Evolutionary conservation across 495 filamentous ascomycete species (phyloP).

Genomic region (Lasiosphaeria hispida): DNA sequence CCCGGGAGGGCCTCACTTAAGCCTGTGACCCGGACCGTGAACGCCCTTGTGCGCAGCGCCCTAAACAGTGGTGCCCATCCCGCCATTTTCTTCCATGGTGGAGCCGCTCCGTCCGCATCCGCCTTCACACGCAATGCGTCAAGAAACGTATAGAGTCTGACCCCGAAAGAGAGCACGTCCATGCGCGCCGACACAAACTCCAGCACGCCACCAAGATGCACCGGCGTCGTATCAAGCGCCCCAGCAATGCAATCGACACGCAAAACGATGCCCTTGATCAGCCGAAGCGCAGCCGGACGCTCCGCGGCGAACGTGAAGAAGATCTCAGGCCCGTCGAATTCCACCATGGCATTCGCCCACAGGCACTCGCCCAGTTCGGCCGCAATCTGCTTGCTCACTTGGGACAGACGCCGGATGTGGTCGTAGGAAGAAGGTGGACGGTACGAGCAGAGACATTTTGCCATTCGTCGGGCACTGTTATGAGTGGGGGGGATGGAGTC

Average conservation of each 20-base stretch:
- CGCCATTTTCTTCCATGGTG: not conserved
- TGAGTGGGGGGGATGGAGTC: not conserved
- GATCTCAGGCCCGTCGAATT: slow-evolving; percentile 2
- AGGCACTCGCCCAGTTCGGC: slow-evolving; percentile 5
- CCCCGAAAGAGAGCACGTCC: not conserved
- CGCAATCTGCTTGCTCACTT: not conserved
- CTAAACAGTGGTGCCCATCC: slow-evolving; percentile 7
- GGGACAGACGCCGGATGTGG: not conserved
- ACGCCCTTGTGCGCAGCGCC: not conserved
- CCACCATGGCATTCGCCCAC: slow-evolving; percentile 1
- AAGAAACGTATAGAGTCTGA: not conserved
- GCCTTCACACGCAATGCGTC: not conserved
- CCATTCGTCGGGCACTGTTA: not conserved
- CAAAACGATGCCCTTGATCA: slow-evolving; percentile 1
- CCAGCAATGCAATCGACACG: not conserved
- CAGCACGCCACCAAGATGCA: not conserved
- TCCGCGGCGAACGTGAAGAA: not conserved
- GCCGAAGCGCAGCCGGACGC: slow-evolving; percentile 4
- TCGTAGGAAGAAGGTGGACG: not conserved
- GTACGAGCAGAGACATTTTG: not conserved
- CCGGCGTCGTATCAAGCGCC: not conserved
- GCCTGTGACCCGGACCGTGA: not conserved
- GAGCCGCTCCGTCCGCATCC: not conserved
- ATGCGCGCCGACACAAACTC: not conserved
- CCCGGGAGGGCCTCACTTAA: too few relatives aligned